Base-by-base conservation (phyloP, 169 alveolate genomes). In the Plasmodium blacklocki region DNA sequence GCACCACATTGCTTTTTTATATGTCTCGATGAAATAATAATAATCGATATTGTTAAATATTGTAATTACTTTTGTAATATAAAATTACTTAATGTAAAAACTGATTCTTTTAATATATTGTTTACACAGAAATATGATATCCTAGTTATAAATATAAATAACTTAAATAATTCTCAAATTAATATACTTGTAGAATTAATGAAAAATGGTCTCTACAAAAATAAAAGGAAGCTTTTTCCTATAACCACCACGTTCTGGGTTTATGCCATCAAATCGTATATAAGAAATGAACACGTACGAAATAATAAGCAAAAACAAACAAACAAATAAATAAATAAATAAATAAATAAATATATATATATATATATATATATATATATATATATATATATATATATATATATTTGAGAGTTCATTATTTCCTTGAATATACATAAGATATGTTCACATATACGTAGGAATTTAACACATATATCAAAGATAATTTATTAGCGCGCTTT, bases 1-100 rank as follows among this genome's bases (percentile, higher is more conserved):
- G 90, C 75, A 7, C 90, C 90, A 2, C 90, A 80, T 29, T 80
- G 90, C 62, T 80, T 80, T 73, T 80, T 80, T 60, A 49, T 80
- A 23, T 80, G 90, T 45, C 32, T 70, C 56, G 90, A 80, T 67
- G 90, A 80, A 66, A 63, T 80, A 52, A 67, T 80, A 67, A 80
- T 80, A 63, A 72, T 19, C 18, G 80, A 80, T 19, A 19, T 80
- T 12, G 90, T 80, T 67, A 80, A 80, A 49, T 68, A 67, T 54
- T 80, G 80, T 73, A 80, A 49, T 70, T 80, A 67, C 59, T 80
- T 80, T 32, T 80, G 90, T 50, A 80, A 80, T 15, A 68, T 80
- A 5, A 80, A 50, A 23, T 23, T 80, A 3, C 56, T 80, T 5
- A 59, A 80, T 23, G 74, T 80, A 2, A 80, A 80, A 60, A 63